Base-by-base conservation (phyloP, 2,329 filamentous ascomycete species). In the Exutisphaerella laricina region DNA sequence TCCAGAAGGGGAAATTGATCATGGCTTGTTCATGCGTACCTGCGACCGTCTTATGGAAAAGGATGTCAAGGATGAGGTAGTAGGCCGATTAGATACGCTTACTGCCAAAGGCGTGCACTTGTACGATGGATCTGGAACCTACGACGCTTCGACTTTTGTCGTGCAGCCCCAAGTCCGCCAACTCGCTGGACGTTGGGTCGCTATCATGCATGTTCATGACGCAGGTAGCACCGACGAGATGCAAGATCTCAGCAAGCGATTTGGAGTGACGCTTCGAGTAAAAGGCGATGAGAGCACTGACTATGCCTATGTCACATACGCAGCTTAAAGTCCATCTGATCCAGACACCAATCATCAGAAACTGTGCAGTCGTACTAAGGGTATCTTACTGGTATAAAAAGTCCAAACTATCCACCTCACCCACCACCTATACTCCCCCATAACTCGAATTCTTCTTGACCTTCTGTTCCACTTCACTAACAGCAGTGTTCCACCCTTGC, bases 401-500 rank as follows among this genome's bases (percentile, higher is more conserved):
- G n/a, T n/a, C n/a, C n/a, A n/a, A n/a, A n/a, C n/a, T n/a, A n/a
- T n/a, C n/a, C n/a, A n/a, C n/a, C n/a, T n/a, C n/a, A n/a, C n/a
- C n/a, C n/a, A n/a, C n/a, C n/a, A 23, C 8, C 33, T 35, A 35
- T 8, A 23, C 18, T 23, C 33, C 33, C 18, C 33, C 7, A n/a
- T 21, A 35, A 35, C 18, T 30, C 23, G 17, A 23, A 29, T 23
- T 17, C 28, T 32, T 32, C 18, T 32, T 40, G 4, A 23, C 12
- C 18, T 14, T 30, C 38, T 40, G 38, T 17, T 35, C 25, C 7
- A 25, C 40, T 17, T 31, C 34, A 8, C 37, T 20, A 21, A 30
- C 40, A 10, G 12, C 32, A 2, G 12, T 23, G 5, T 43, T 16
- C 7, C 25, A 13, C n/a, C 33, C 34, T 9, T 34, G 25, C 21